Percentiles rank a stretch among this genome's conserved stretches.
These are phyloP conservation scores for Cyclotella atomus DNA, from an alignment of 108 stramenopile genomes.

Conservation along the genomic window DNA sequence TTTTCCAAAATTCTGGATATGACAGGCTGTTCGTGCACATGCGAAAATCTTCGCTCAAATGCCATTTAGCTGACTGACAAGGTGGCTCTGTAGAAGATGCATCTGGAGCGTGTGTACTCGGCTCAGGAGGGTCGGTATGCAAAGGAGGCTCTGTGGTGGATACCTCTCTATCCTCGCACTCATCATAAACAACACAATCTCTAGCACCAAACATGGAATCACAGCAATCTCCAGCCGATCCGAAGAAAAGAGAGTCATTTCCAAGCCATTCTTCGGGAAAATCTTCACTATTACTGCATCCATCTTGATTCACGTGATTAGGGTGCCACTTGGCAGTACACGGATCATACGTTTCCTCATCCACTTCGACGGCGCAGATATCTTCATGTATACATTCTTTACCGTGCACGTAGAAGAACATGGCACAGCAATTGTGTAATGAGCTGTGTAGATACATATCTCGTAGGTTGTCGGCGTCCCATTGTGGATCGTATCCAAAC, in stretches of 20 bases:
- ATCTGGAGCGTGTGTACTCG: background rate
- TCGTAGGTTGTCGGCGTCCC: background rate
- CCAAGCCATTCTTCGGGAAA: background rate
- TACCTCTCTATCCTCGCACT: background rate
- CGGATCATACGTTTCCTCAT: background rate
- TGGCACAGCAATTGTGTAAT: background rate
- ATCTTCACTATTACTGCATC: background rate
- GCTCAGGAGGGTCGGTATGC: background rate
- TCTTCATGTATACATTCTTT: background rate
- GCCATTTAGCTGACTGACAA: background rate
- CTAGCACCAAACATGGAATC: background rate
- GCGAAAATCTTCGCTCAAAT: background rate
- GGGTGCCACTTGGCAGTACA: background rate
- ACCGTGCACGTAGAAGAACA: background rate
- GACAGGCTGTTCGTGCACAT: background rate
- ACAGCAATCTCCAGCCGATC: background rate
- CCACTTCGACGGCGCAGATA: background rate
- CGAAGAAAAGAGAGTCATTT: background rate
- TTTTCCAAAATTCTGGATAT: background rate
- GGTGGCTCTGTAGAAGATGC: background rate
- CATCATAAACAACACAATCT: background rate
- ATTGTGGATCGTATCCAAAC: background rate
- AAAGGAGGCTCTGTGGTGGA: background rate
- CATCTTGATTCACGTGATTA: background rate
- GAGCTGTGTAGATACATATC: background rate